phyloP scores from a whole-genome alignment of 2,329 filamentous ascomycete genomes.

The Tolypocladium tundrense region DNA sequence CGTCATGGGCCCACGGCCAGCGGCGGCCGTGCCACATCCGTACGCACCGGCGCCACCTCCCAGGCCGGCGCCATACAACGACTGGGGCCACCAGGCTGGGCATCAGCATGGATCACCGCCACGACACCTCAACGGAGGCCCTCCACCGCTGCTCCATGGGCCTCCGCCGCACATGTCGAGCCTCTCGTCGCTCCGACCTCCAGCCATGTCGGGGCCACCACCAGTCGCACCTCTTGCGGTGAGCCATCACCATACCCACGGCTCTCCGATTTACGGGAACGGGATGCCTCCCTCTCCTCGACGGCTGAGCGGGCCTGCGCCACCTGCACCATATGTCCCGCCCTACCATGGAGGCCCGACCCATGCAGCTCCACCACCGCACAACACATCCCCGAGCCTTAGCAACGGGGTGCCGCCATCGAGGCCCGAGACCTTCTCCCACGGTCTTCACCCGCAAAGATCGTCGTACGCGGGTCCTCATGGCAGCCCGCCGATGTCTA shows the following conservation, averaged over 20 bases:
- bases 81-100: constrained; percentile 39
- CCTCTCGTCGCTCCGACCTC: constrained; percentile 38
- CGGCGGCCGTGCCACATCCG: constrained; percentile 12
- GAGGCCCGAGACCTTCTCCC: constrained; percentile 24
- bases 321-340: constrained; percentile 30
- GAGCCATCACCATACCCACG: constrained; percentile 27
- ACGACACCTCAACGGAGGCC: constrained; percentile 40
- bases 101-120: constrained; percentile 38
- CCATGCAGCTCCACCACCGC: constrained; percentile 13
- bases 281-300: constrained; percentile 39
- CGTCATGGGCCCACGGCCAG: constrained; percentile 15
- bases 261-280: constrained; percentile 25
- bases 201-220: constrained; percentile 31
- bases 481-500: constrained; percentile 33
- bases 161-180: constrained; percentile 17
- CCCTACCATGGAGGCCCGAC: constrained; percentile 19
- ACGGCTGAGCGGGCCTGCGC: constrained; percentile 29
- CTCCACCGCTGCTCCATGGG: constrained; percentile 19
- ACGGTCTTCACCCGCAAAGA: constrained; percentile 30
- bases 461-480: constrained; percentile 32
- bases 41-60: constrained; percentile 17
- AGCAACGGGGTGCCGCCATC: constrained; percentile 23
- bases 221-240: constrained; percentile 29
- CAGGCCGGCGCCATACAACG: constrained; percentile 20
- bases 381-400: constrained; percentile 19